phyloP scores from a whole-genome alignment of 192 early-diverging fungal genomes.

The Coemansia nantahalensis region DNA sequence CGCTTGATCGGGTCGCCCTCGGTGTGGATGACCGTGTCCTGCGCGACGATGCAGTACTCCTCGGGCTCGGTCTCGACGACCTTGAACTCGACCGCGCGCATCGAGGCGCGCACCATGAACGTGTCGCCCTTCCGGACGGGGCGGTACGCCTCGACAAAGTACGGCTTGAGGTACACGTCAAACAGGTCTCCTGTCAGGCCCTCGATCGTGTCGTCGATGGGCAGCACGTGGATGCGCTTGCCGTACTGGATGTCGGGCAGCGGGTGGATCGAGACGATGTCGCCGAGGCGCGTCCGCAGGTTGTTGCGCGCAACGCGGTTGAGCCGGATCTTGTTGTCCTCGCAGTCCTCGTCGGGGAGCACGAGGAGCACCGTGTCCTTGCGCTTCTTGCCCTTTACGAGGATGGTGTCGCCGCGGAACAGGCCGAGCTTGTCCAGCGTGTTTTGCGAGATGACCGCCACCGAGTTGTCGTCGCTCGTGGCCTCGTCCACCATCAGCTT shows the following conservation, averaged over 20 bases:
- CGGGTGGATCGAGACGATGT: conserved; percentile 93
- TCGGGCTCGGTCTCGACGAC: conserved; percentile 93
- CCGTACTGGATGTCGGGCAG: conserved; percentile 95
- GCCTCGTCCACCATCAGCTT: conserved; percentile 99
- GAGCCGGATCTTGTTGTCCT: conserved; percentile 89
- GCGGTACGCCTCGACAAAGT: conserved; percentile 97
- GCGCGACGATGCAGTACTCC: conserved; percentile 96
- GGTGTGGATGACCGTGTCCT: conserved; percentile 97
- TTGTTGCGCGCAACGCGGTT: conserved; percentile 97
- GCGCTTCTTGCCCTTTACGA: conserved; percentile 98
- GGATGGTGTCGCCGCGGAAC: conserved; percentile 94
- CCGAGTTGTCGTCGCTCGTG: conserved; percentile 96
- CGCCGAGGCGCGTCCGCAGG: conserved; percentile 91
- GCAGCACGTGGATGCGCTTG: conserved; percentile 93
- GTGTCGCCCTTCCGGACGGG: conserved; percentile 93
- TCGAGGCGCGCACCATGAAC: conserved; percentile 92
- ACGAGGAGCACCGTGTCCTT: conserved; percentile 95
- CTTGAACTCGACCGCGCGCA: conserved; percentile 99
- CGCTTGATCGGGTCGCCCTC: conserved; percentile 99
- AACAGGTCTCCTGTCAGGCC: conserved; percentile 97
- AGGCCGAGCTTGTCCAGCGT: conserved; percentile 92
- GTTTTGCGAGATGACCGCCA: conserved; percentile 80
- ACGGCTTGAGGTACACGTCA: conserved; percentile 97
- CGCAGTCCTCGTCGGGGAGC: conserved; percentile 86
- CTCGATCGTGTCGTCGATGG: conserved; percentile 98